Percentiles rank a stretch among this genome's conserved stretches.
These are phyloP conservation scores for Epichloe sp. DNA, from an alignment of 2,329 filamentous ascomycete genomes.

Conservation along the genomic window DNA sequence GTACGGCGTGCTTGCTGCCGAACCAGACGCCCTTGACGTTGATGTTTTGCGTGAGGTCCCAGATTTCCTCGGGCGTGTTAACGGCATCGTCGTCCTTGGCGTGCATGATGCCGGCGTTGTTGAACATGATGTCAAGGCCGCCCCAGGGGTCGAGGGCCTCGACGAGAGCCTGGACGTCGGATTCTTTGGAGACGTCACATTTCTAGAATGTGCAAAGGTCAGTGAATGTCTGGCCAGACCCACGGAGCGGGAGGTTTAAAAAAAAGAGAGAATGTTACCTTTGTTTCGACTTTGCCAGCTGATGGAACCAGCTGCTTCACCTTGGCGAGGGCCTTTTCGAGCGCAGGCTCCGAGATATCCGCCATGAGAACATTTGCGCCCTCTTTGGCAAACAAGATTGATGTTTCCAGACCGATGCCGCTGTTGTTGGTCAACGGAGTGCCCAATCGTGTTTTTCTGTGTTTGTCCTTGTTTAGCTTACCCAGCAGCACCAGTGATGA, in stretches of 20 bases:
- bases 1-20: slow-evolving; percentile 81
- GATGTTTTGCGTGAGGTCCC: slow-evolving; percentile 86
- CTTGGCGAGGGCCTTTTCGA: slow-evolving; percentile 64
- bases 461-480: slow-evolving; percentile 24
- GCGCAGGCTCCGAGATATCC: slow-evolving; percentile 67
- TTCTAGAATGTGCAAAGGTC: slow-evolving; percentile 11
- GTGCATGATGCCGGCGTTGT: slow-evolving; percentile 98
- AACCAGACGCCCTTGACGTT: slow-evolving; percentile 99
- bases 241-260: neutral
- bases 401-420: slow-evolving; percentile 86
- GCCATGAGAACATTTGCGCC: slow-evolving; percentile 76
- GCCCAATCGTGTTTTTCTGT: neutral
- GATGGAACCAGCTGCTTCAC: slow-evolving; percentile 58
- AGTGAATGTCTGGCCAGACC: neutral
- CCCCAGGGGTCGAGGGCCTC: slow-evolving; percentile 71
- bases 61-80: slow-evolving; percentile 77
- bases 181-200: slow-evolving; percentile 76
- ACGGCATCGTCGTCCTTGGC: slow-evolving; percentile 66
- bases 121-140: slow-evolving; percentile 85
- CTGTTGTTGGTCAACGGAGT: slow-evolving; percentile 27
- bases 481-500: slow-evolving; percentile 80
- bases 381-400: slow-evolving; percentile 79
- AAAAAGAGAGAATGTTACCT: slow-evolving; percentile 19
- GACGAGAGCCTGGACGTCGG: slow-evolving; percentile 61
- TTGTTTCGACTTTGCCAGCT: slow-evolving; percentile 46